Evolutionary conservation across 257 asterid genomes (phyloP), one percentile per base, ranked within the genome.

Genomic region (Nicotiana tomentosiformis): DNA sequence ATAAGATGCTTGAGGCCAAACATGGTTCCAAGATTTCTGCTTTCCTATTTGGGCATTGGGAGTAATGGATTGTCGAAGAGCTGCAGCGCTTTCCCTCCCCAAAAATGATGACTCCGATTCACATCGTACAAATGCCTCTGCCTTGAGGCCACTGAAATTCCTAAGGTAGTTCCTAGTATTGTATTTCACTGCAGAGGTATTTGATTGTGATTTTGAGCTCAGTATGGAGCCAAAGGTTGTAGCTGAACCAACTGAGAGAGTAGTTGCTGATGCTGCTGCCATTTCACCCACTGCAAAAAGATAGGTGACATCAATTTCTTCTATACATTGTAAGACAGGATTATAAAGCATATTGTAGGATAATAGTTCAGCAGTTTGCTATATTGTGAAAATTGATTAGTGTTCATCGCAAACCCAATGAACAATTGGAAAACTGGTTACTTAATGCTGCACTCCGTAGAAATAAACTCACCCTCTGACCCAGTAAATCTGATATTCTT

Each of bases 221-320:
- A 10, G 35, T 20, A 26, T 35, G 5, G 78, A 55, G 49, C 61
- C 55, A 49, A 35, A 10, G 14, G 77, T 5, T 6, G 30, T 17
- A 7, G 86, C 64, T 6, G 86, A 83, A 33, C 86, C 83, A 67
- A 65, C 66, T 37, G 86, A 77, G 33, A 77, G 20, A 53, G 79
- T 77, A 16, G 82, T 78, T 51, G 86, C 86, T 62, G 83, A 51
- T 83, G 83, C 64, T 77, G 86, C 37, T 66, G 83, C 83, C 86
- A 83, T 83, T 32, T 76, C 58, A 57, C 55, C 37, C 29, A 56
- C 81, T 74, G 81, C 23, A 72, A 82, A 26, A 58, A 7, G 46
- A 82, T 20, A n/a, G 23, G 1, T 16, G 60, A n/a, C 32, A 26
- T 81, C 20, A 81, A 26, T 61, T 37, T 46, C 58, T 70, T 43